Conservation (phyloP, 495 filamentous ascomycete genomes). For the Xylaria bambusicola region DNA sequence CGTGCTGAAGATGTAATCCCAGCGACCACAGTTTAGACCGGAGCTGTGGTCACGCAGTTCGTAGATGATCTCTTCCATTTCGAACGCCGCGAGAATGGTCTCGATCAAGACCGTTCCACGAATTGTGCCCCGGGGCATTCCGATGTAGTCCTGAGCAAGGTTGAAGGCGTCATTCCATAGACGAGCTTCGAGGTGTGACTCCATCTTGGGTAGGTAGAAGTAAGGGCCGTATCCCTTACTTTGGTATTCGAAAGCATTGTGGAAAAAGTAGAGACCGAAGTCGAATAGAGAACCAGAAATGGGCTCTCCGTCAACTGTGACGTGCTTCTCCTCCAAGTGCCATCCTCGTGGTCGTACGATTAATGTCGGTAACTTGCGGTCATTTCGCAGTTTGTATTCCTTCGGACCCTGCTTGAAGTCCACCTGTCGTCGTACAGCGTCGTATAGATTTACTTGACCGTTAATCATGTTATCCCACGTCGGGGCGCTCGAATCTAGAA, state of each 20-base stretch:
- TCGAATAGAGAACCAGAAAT: constrained; percentile 95
- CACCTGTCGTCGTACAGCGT: constrained; percentile 90
- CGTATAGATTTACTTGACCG: constrained; percentile 97
- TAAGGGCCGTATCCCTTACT: constrained; percentile 86
- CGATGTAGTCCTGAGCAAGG: constrained; percentile 88
- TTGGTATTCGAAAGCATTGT: constrained; percentile 91
- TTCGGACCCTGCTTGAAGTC: constrained; percentile 96
- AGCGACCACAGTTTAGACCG: constrained; percentile 96
- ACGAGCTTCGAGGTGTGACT: constrained; percentile 93
- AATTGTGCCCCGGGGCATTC: constrained; percentile 88
- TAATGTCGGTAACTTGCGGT: constrained; percentile 74
- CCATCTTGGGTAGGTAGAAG: constrained; percentile 99
- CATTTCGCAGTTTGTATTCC: constrained; percentile 95
- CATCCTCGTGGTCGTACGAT: constrained; percentile 88
- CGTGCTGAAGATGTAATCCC: constrained; percentile 99
- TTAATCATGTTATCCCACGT: constrained; percentile 99
- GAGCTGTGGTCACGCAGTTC: constrained; percentile 96
- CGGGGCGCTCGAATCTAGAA: constrained; percentile 86
- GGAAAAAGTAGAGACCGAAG: constrained; percentile 99
- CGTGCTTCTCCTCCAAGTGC: constrained; percentile 98
- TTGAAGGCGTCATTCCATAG: constrained; percentile 99
- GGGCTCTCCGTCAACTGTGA: constrained; percentile 92
- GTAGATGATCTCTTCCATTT: constrained; percentile 99
- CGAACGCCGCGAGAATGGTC: constrained; percentile 97
- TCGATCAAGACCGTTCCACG: constrained; percentile 96